Evolutionary conservation across 2,329 filamentous ascomycete genomes (phyloP).

Genomic region (Balansia obtecta): DNA sequence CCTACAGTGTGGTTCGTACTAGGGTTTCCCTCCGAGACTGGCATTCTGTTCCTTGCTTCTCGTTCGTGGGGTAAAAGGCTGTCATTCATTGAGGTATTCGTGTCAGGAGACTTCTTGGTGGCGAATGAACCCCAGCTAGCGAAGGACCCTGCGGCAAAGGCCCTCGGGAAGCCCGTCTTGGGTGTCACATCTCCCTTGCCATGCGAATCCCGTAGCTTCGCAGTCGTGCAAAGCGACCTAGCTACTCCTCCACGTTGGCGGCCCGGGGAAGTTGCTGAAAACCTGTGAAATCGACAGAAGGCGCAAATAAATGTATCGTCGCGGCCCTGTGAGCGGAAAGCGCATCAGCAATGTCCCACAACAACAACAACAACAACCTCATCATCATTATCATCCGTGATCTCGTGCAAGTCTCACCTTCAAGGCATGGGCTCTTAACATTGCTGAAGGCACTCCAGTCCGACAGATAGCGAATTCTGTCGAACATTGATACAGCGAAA

Average conservation of each 20-base stretch:
- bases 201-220: slow-evolving; percentile 9
- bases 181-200: slow-evolving; percentile 10
- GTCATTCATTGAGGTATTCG: slow-evolving; percentile 4
- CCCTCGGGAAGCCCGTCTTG: slow-evolving; percentile 14
- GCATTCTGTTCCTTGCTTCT: slow-evolving; percentile 14
- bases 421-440: slow-evolving; percentile 31
- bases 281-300: slow-evolving; percentile 23
- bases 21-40: background rate
- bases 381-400: background rate
- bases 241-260: background rate
- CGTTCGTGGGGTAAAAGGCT: slow-evolving; percentile 26
- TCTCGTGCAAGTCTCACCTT: slow-evolving; percentile 17
- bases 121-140: slow-evolving; percentile 11
- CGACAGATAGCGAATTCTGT: background rate
- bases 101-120: background rate
- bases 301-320: slow-evolving; percentile 28
- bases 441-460: slow-evolving; percentile 14
- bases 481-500: background rate
- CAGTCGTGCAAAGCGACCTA: background rate
- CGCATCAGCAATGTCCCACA: slow-evolving; percentile 3
- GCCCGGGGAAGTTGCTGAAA: slow-evolving; percentile 9
- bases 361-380: background rate
- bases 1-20: background rate
- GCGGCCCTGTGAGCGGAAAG: slow-evolving; percentile 18
- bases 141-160: slow-evolving; percentile 11